Base-by-base conservation (phyloP, 1,284 basidiomycete species). In the Apiotrichum akiyoshidainum region DNA sequence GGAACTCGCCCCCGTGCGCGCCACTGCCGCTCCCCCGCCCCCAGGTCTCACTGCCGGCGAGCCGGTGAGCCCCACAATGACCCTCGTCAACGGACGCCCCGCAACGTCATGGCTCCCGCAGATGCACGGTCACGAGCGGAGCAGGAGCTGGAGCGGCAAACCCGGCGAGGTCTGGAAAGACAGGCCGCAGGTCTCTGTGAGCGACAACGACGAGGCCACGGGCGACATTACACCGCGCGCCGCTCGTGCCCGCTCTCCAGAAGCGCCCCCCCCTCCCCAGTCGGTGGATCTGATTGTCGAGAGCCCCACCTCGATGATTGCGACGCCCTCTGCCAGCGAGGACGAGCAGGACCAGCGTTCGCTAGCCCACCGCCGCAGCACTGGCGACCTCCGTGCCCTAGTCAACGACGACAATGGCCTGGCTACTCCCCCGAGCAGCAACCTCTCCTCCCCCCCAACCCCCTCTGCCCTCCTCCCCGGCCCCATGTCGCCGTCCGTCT, bases 401-500 rank as follows among this genome's bases (percentile, higher is more conserved):
- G 57, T 68, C 46, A 53, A 55, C 46, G 61, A 42, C n/a, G 45
- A 54, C 64, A 60, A 31, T 34, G 71, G 68, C 14, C 58, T 76
- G 5, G 68, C 72, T 35, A 75, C 77, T 5, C 75, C 77, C 5
- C 73, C 76, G 5, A 68, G 72, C 33, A 73, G 70, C 52, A 73
- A 73, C 49, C 63, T 75, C 9, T 74, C 75, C 11, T 75, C 74
- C 6, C 76, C 76, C 11, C 74, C 76, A 16, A 71, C 73, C 2
- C 73, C 72, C 33, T 42, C 54, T 6, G 31, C 56, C 26, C 42
- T 67, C 17, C 65, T 67, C 14, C 57, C 64, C 1, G 60, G 58
- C 19, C 63, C 64, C 26, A 56, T 65, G 59, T 73, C 72, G 14
- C 67, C 70, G 0, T 67, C 67, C 8, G 61, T 64, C 31, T 55